A percentile compares a stretch with the other conserved stretches of the same genome.
Conservation (phyloP, 495 filamentous ascomycete species). For the Parmelia sp. region DNA sequence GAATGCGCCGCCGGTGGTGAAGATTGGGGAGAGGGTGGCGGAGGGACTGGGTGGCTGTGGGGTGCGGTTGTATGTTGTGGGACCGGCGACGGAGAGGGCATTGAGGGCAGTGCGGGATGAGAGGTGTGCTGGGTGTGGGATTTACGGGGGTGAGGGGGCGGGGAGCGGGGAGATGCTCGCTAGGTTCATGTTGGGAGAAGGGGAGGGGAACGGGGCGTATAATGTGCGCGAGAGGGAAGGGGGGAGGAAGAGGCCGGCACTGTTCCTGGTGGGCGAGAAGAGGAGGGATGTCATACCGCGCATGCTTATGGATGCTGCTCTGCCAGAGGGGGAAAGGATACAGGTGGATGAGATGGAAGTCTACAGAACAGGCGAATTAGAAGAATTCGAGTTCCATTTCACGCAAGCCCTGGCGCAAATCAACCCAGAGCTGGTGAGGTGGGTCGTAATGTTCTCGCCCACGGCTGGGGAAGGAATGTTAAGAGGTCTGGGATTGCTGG, state of each 20-base stretch:
- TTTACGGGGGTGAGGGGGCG: slow-evolving; percentile 56
- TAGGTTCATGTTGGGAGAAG: slow-evolving; percentile 53
- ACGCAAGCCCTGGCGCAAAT: slow-evolving; percentile 38
- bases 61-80: slow-evolving; percentile 78
- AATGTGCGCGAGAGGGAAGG: slow-evolving; percentile 35
- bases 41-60: slow-evolving; percentile 29
- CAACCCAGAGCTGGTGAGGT: slow-evolving; percentile 40
- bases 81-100: slow-evolving; percentile 78
- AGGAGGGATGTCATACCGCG: slow-evolving; percentile 82
- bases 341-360: slow-evolving; percentile 69
- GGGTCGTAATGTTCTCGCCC: slow-evolving; percentile 93
- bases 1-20: slow-evolving; percentile 13
- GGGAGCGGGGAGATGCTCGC: slow-evolving; percentile 79
- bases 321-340: slow-evolving; percentile 43
- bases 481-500: slow-evolving; percentile 52
- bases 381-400: slow-evolving; percentile 65
- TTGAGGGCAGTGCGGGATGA: slow-evolving; percentile 50
- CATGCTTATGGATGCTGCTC: slow-evolving; percentile 52
- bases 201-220: slow-evolving; percentile 12
- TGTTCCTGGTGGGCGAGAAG: slow-evolving; percentile 86
- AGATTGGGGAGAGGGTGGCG: slow-evolving; percentile 34
- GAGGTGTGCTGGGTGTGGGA: slow-evolving; percentile 35
- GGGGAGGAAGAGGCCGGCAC: slow-evolving; percentile 48
- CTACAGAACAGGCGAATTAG: slow-evolving; percentile 79
- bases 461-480: slow-evolving; percentile 82